Evolutionary conservation across 2,329 filamentous ascomycete species (phyloP).

Genomic region (Fonsecaea pedrosoi): DNA sequence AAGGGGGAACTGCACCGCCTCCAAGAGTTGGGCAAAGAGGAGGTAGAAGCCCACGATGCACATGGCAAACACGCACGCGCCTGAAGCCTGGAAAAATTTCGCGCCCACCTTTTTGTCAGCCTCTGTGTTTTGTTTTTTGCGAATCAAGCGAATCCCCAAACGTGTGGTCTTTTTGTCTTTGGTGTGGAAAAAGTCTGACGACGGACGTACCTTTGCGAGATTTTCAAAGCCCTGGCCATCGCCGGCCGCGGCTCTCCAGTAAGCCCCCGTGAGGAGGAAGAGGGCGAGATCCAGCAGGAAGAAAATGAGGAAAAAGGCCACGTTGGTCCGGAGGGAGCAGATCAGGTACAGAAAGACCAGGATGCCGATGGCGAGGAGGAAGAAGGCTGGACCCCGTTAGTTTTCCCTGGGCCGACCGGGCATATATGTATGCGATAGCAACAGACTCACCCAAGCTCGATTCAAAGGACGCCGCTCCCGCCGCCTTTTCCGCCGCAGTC

Average conservation of each 20-base stretch:
- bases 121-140: too few relatives aligned
- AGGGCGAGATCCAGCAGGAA: conserved; percentile 65
- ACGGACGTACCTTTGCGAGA: neutral
- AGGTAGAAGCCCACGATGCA: neutral
- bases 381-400: conserved; percentile 51
- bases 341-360: conserved; percentile 70
- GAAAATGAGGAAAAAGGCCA: conserved; percentile 74
- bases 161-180: neutral
- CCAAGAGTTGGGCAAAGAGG: conserved; percentile 5
- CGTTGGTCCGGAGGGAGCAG: conserved; percentile 74
- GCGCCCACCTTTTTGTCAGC: too few relatives aligned
- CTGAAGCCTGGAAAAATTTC: neutral
- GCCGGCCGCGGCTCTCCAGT: conserved; percentile 30
- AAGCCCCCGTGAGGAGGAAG: conserved; percentile 59
- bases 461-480: conserved; percentile 5
- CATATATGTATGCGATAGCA: too few relatives aligned
- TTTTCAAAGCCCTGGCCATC: neutral
- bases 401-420: too few relatives aligned
- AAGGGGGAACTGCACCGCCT: neutral
- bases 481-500: conserved; percentile 1
- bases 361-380: conserved; percentile 68
- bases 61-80: neutral
- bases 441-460: conserved; percentile 8
- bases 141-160: too few relatives aligned
- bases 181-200: neutral